Conservation (phyloP, 176 grass and related monocot species). For the Chloris gayana region DNA sequence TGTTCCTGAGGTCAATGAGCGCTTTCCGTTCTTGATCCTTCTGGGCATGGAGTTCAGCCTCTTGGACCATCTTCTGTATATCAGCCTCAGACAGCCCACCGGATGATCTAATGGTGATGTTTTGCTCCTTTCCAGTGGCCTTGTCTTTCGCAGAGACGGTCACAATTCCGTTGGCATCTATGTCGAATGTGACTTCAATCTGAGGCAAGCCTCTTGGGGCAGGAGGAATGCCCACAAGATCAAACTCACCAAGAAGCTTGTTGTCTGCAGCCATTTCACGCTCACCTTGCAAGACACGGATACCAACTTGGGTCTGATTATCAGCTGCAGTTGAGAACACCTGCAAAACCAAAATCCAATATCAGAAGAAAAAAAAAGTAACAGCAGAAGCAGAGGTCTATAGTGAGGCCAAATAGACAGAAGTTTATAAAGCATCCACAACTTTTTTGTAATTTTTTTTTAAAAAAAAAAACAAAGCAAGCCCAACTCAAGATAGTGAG, state of each 20-base stretch:
- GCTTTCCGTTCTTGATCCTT: conserved; percentile 79
- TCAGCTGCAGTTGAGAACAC: conserved; percentile 77
- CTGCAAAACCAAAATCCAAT: conserved; percentile 21
- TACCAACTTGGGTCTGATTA: conserved; percentile 78
- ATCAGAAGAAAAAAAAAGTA: conserved; percentile 7
- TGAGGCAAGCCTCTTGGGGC: conserved; percentile 72
- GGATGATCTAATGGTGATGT: conserved; percentile 77
- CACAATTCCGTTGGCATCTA: conserved; percentile 81
- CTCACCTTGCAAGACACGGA: conserved; percentile 76
- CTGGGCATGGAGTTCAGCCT: conserved; percentile 75
- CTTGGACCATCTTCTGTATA: conserved; percentile 80
- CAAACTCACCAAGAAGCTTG: conserved; percentile 79
- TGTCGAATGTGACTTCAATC: conserved; percentile 80
- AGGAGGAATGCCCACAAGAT: conserved; percentile 78
- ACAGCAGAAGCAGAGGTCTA: not conserved
- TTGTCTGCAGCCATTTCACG: conserved; percentile 79
- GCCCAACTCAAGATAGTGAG: not conserved
- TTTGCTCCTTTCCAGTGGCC: conserved; percentile 71
- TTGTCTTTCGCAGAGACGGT: conserved; percentile 82
- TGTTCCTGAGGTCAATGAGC: conserved; percentile 69
- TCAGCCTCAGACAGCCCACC: conserved; percentile 74
- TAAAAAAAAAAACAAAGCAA: not conserved
- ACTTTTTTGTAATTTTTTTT: too few relatives aligned
- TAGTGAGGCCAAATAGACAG: too few relatives aligned
- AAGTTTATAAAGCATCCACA: not conserved